Percentiles rank a stretch among this genome's conserved stretches.
phyloP scores from a whole-genome alignment of 331 rosid species.

The Quercus phellos region DNA sequence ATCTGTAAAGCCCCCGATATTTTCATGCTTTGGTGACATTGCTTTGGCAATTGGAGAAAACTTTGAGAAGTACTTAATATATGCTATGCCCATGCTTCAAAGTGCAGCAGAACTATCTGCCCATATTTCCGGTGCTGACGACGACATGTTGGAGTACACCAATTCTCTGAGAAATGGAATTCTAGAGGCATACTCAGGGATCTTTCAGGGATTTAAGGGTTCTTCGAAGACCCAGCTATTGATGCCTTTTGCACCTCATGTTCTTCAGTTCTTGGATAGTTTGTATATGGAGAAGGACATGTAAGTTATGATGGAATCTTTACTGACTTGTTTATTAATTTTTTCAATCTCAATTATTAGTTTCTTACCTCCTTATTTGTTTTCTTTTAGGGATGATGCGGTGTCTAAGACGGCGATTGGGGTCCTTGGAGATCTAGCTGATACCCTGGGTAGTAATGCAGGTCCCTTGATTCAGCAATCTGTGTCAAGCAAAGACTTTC shows the following conservation, averaged over 20 bases:
- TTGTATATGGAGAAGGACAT: slow-evolving; percentile 68
- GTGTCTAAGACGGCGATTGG: slow-evolving; percentile 81
- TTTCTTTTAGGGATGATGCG: slow-evolving; percentile 61
- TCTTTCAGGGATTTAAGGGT: slow-evolving; percentile 82
- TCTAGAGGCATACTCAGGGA: slow-evolving; percentile 79
- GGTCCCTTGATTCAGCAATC: slow-evolving; percentile 69
- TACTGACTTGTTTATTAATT: background rate
- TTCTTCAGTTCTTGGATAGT: slow-evolving; percentile 75
- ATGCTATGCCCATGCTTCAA: slow-evolving; percentile 92
- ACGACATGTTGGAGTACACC: slow-evolving; percentile 75
- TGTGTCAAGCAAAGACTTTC: slow-evolving; percentile 68
- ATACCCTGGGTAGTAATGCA: slow-evolving; percentile 64
- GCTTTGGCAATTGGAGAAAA: slow-evolving; percentile 82
- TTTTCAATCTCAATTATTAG: background rate
- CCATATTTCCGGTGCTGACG: slow-evolving; percentile 59
- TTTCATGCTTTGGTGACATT: slow-evolving; percentile 82
- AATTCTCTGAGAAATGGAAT: slow-evolving; percentile 78
- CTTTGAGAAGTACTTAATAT: slow-evolving; percentile 71
- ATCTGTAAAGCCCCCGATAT: slow-evolving; percentile 83
- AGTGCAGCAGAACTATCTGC: slow-evolving; percentile 84
- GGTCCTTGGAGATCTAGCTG: slow-evolving; percentile 83
- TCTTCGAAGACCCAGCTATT: slow-evolving; percentile 67
- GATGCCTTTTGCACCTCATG: slow-evolving; percentile 70
- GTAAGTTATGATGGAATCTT: slow-evolving; percentile 33
- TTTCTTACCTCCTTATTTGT: slow-evolving; percentile 1